A percentile compares a stretch with the other conserved stretches of the same genome.
These are phyloP conservation scores for Syzygium aromaticum DNA, from an alignment of 345 rosid species.

Conservation along the genomic window DNA sequence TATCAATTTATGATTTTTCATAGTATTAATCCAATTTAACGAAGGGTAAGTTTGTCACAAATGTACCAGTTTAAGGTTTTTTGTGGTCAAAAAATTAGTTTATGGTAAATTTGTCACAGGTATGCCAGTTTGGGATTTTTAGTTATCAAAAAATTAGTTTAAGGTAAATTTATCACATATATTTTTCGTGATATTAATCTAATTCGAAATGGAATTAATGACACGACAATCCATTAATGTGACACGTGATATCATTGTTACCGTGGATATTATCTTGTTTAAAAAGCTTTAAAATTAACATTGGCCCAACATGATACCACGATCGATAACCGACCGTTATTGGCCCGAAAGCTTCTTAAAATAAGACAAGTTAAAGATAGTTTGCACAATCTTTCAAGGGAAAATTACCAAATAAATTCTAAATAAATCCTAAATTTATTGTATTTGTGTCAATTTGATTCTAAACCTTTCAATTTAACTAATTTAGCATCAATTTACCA, in stretches of 20 bases:
- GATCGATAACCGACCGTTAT: not conserved
- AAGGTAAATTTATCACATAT: too few species aligned
- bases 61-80: too few species aligned
- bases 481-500: not conserved
- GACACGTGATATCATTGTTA: not conserved
- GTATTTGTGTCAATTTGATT: not conserved
- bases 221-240: not conserved
- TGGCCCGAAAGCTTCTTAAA: not conserved
- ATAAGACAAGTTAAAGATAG: not conserved
- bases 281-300: not conserved
- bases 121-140: too few species aligned
- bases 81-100: too few species aligned
- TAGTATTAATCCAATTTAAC: too few species aligned
- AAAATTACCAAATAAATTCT: not conserved
- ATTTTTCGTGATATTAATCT: too few species aligned
- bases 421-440: not conserved
- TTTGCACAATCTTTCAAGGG: not conserved
- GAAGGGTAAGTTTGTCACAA: too few species aligned
- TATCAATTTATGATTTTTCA: too few species aligned
- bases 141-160: too few species aligned
- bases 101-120: too few species aligned
- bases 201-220: not conserved
- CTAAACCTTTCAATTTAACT: not conserved
- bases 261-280: not conserved
- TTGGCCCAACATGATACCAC: not conserved